Evolutionary conservation across 306 rosid genomes (phyloP), one percentile per base, ranked within the genome.

Genomic region (Prunus davidiana): DNA sequence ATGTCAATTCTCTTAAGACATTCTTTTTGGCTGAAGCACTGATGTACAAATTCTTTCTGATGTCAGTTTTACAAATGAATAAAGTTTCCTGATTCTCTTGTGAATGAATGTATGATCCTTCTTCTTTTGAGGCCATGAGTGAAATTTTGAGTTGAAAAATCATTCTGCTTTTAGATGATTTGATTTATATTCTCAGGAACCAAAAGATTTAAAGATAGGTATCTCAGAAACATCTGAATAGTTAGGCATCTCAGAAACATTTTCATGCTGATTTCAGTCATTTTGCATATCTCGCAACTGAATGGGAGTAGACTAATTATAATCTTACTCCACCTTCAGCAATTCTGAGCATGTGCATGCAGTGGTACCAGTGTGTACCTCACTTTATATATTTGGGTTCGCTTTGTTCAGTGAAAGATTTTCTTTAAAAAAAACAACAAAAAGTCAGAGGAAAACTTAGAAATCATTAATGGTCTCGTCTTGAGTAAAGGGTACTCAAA

Each of bases 21-120:
- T 51, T 70, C 63, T 30, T 70, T 69, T 70, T 51, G 38, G 67
- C 34, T 71, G 76, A 20, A 55, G 76, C 32, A 38, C 65, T 72
- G 22, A 56, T 15, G 76, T 58, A 57, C 41, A 34, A 43, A 38
- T 72, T 55, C 9, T 38, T 7, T 7, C 43, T 38, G 76, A 50
- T 38, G 66, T 60, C 18, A 2, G 30, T 12, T 60, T 60, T 24
- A 5, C 41, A 34, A 50, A 51, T 28, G 74, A 27, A 50, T 18
- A 50, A 57, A 22, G 16, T 2, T 24, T 72, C 2, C 32, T 13
- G 20, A 3, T 41, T 71, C 60, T 20, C 24, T 8, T 58, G 50
- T 54, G 14, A 69, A 50, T 27, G 45, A 49, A 18, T 71, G 13
- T 22, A 32, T 54, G 51, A 32, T 55, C 76, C 76, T 71, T 41